Percentiles rank a stretch among this genome's conserved stretches.
These are phyloP conservation scores for Stenogyne calaminthoides DNA, from an alignment of 305 asterid species.

Conservation along the genomic window DNA sequence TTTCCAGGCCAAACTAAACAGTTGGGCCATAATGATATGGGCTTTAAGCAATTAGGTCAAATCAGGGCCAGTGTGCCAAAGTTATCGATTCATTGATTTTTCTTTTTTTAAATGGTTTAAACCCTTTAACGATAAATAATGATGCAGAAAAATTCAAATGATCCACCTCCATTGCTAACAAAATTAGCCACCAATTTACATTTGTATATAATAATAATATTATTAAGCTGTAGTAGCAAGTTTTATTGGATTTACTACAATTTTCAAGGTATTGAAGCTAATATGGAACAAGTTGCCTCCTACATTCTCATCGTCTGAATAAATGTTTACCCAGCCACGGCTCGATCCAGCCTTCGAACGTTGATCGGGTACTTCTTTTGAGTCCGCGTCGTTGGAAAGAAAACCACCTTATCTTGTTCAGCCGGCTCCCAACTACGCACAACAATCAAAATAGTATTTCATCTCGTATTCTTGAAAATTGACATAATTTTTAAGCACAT, in stretches of 20 bases:
- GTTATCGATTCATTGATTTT: neutral
- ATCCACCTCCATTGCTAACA: no score
- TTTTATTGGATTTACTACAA: constrained; percentile 37
- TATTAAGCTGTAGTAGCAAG: constrained; percentile 34
- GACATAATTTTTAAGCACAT: neutral
- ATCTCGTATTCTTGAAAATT: neutral
- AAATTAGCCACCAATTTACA: no score
- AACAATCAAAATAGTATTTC: neutral
- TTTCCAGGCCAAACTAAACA: no score
- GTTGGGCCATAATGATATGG: no score
- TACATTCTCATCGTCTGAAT: constrained; percentile 33
- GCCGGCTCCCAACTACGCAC: constrained; percentile 72
- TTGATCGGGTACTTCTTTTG: constrained; percentile 77
- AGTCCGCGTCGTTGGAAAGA: constrained; percentile 88
- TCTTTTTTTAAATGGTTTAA: neutral
- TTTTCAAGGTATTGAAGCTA: constrained; percentile 23
- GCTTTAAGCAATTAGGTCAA: no score
- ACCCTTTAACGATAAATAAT: neutral
- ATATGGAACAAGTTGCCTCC: constrained; percentile 31
- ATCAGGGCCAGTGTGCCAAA: no score
- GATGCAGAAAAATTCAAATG: no score
- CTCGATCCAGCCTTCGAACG: constrained; percentile 49
- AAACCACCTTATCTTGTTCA: constrained; percentile 80
- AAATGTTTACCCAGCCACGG: constrained; percentile 26
- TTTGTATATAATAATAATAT: neutral